Base-by-base conservation (phyloP, 306 rosid genomes). In the Trifolium subterraneum region DNA sequence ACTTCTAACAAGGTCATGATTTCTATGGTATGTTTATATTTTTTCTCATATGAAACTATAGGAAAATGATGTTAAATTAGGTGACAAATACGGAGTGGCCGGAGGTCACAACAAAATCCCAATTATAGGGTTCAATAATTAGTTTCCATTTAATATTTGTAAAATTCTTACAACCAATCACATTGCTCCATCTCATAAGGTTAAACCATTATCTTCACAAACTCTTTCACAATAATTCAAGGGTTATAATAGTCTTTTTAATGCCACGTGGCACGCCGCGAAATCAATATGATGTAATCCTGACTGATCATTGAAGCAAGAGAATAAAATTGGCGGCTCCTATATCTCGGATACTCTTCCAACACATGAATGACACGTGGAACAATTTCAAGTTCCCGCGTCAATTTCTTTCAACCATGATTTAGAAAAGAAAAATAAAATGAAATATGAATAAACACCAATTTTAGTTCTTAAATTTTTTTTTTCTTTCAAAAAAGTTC, bases 171-270 rank as follows among this genome's bases (percentile, higher is more conserved):
- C 6, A 31, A 0, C 83, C 86, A 82, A 59, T 71, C 65, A 54
- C 19, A 36, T 8, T 18, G 0, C 22, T 78, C 91, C 88, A 74
- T 78, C 76, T 68, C 72, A 62, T 18, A 39, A 64, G 15, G 48
- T 14, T 42, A 52, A 29, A 27, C 23, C 70, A 36, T 66, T 27
- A 64, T 75, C 73, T 36, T 52, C 74, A 82, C 86, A 56, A 76
- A 71, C 75, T 77, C 85, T 72, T 73, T 29, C 13, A 8, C 65
- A 83, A 85, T 78, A 78, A 66, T 72, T 77, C 20, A 64, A 31
- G 78, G 60, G 35, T 68, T 69, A 71, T 33, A 22, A 35, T 18
- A 59, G 36, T 62, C 33, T 15, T 29, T 29, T 25, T 12, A 0
- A 1, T 1, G 1, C 70, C 74, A 70, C 78, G 48, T 70, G 74